A percentile compares a stretch with the other conserved stretches of the same genome.
Evolutionary conservation across 1,139 yeast species (phyloP).

Genomic region (Taphrina communis): DNA sequence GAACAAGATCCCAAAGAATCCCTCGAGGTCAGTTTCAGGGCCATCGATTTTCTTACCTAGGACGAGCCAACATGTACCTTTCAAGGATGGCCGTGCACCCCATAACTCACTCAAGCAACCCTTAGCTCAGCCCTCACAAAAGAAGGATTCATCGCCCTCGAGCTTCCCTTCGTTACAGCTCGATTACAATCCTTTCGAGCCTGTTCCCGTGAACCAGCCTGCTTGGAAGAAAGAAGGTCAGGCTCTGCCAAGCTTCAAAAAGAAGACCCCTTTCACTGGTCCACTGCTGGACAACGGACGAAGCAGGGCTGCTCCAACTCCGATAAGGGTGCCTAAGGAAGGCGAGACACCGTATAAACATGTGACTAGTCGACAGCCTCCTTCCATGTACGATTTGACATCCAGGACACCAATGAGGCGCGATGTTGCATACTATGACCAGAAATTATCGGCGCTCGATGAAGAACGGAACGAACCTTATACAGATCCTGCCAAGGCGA

Average conservation of each 20-base stretch:
- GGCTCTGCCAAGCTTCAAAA: constrained; percentile 32
- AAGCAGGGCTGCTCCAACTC: constrained; percentile 21
- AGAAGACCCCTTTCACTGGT: constrained; percentile 12
- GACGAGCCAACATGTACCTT: constrained; percentile 18
- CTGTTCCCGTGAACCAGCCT: constrained; percentile 28
- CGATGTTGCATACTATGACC: constrained; percentile 9
- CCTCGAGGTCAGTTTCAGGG: constrained; percentile 4
- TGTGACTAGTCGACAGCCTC: constrained; percentile 3
- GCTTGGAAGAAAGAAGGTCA: constrained; percentile 26
- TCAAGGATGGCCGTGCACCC: constrained; percentile 29
- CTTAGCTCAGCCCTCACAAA: neutral
- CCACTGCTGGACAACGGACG: constrained; percentile 16
- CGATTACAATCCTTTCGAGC: constrained; percentile 28
- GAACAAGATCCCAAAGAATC: constrained; percentile 18
- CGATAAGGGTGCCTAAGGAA: constrained; percentile 30
- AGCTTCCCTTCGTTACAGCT: constrained; percentile 8
- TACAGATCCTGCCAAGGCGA: constrained; percentile 40
- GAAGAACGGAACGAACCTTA: constrained; percentile 10
- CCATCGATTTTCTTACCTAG: constrained; percentile 28
- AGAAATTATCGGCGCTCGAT: constrained; percentile 11
- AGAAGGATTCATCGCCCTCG: constrained; percentile 9
- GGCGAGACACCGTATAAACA: constrained; percentile 33
- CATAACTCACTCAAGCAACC: constrained; percentile 8
- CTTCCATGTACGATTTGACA: constrained; percentile 18
- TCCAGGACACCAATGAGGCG: constrained; percentile 16